Evolutionary conservation across 495 filamentous ascomycete genomes (phyloP), one percentile per base, ranked within the genome.

Genomic region (Usnea hakonensis): DNA sequence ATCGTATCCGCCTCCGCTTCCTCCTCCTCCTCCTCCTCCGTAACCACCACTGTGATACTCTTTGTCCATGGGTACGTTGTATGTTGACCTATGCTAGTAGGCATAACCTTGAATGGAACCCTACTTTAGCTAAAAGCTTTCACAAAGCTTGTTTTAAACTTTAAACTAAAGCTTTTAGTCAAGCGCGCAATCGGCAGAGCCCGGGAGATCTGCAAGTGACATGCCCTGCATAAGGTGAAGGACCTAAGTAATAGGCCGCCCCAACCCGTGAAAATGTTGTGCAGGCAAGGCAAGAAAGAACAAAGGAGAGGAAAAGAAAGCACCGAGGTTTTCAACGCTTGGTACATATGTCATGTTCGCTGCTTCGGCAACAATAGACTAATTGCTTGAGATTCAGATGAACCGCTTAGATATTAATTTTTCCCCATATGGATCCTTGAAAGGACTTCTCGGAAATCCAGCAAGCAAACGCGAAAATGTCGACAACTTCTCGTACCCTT

Each of bases 41-140:
- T 64, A 63, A 10, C 57, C 63, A 23, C 64, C 55, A 4, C 65
- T 50, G 41, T 71, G 68, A 36, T 66, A 68, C 50, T 76, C 73
- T 40, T 72, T 66, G 21, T 76, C 72, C 64, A 75, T 68, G 54
- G 55, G 46, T 28, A 62, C 13, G 40, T 58, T 62, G 65, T 58
- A 11, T 21, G 10, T 35, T 52, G 2, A 2, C 38, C 30, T 17
- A 53, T 17, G 16, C 32, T 46, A 28, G 38, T 62, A 35, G 19
- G 54, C 21, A 38, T 2, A 16, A 30, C 46, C 46, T 8, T n/a
- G n/a, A n/a, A n/a, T n/a, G n/a, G n/a, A n/a, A 50, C 46, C 17
- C 21, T 7, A 38, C 36, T 38, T 38, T 38, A 38, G 36, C 9
- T 11, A 9, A 10, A 9, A 44, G 43, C 43, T 26, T n/a, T 10